Percentiles rank a stretch among this genome's conserved stretches.
phyloP scores from a whole-genome alignment of 2,329 filamentous ascomycete genomes.

The Ophiostoma montium region DNA sequence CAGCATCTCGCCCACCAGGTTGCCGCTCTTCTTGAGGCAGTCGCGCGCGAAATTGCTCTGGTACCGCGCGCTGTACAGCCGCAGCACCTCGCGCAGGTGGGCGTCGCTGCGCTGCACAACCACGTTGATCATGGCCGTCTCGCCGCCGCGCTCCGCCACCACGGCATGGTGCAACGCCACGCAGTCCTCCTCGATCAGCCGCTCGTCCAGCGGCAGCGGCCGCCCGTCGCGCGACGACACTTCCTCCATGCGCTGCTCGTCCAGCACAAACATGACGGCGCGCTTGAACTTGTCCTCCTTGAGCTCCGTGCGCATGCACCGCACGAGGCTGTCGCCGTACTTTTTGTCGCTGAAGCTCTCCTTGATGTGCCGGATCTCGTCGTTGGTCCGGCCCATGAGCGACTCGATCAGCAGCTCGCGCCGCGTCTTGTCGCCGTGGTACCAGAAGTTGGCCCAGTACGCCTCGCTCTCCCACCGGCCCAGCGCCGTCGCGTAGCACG shows the following conservation, averaged over 20 bases:
- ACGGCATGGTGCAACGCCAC: constrained; percentile 54
- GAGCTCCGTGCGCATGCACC: constrained; percentile 84
- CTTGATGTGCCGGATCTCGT: constrained; percentile 80
- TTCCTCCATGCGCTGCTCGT: constrained; percentile 75
- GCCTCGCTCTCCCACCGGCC: constrained; percentile 87
- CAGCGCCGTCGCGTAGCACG: constrained; percentile 77
- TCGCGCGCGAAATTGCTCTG: constrained; percentile 74
- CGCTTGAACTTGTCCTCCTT: constrained; percentile 94
- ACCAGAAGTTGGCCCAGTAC: constrained; percentile 98
- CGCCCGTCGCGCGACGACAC: constrained; percentile 45
- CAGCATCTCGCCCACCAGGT: constrained; percentile 86
- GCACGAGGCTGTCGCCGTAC: constrained; percentile 64
- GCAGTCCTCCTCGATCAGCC: constrained; percentile 56
- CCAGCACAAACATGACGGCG: constrained; percentile 70
- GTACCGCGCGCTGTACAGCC: constrained; percentile 60
- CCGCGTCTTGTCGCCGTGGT: constrained; percentile 72
- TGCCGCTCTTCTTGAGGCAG: constrained; percentile 76
- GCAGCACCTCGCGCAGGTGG: constrained; percentile 69
- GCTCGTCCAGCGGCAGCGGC: constrained; percentile 40
- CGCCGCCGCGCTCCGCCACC: constrained; percentile 64
- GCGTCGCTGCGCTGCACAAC: constrained; percentile 66
- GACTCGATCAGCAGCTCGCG: constrained; percentile 86
- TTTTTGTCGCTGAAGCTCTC: constrained; percentile 82
- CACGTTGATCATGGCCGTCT: constrained; percentile 75
- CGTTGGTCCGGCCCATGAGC: constrained; percentile 78